Conservation (phyloP, 108 stramenopile species). For the Bacterosira constricta region DNA sequence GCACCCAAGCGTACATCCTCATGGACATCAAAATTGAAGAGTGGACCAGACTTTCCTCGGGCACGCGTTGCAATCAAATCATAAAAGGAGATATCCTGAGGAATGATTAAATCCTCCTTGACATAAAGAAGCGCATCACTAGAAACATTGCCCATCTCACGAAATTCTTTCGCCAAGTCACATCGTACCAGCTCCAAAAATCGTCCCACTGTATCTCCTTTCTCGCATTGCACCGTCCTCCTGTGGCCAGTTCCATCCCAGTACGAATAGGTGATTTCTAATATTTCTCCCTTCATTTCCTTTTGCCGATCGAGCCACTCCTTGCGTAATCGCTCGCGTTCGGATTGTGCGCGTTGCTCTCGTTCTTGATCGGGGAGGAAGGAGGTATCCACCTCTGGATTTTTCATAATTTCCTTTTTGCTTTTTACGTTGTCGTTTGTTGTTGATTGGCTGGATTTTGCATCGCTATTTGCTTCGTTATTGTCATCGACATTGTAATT, state of each 20-base stretch:
- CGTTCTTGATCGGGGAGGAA: conserved; percentile 91
- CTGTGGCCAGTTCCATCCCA: conserved; percentile 98
- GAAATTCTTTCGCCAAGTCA: conserved; percentile 82
- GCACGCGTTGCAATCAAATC: conserved; percentile 97
- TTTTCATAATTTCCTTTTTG: conserved; percentile 62
- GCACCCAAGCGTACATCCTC: conserved; percentile 93
- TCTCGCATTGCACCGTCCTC: conserved; percentile 65
- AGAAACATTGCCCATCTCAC: conserved; percentile 74
- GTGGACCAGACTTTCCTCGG: conserved; percentile 90
- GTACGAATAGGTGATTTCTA: conserved; percentile 95
- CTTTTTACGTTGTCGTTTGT: neutral
- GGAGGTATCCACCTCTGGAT: conserved; percentile 92
- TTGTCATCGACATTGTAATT: conserved; percentile 9
- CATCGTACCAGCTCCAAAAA: conserved; percentile 89
- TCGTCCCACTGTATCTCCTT: conserved; percentile 89
- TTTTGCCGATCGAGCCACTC: conserved; percentile 90
- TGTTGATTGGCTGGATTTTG: too few relatives aligned
- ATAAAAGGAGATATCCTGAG: conserved; percentile 95
- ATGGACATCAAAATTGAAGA: conserved; percentile 96
- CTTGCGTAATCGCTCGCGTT: conserved; percentile 69
- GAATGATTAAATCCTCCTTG: conserved; percentile 99
- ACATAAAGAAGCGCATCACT: conserved; percentile 94
- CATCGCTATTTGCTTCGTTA: neutral
- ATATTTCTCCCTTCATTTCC: conserved; percentile 72
- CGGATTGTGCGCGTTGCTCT: conserved; percentile 59